Base-by-base conservation (phyloP, 768 basidiomycete genomes). In the Mycena capillaripes region DNA sequence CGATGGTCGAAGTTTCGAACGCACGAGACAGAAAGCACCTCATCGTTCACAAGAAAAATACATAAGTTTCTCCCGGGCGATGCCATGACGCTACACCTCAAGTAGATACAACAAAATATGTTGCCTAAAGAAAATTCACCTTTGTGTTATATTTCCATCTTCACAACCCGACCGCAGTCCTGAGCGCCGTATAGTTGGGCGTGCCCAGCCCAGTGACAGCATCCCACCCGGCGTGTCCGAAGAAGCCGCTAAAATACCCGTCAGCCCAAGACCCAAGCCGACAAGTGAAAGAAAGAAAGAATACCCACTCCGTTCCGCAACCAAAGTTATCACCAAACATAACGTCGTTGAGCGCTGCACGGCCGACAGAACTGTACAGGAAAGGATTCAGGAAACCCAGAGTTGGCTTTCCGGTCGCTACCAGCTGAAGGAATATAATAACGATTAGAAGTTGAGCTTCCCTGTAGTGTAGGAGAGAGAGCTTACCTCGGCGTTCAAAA, bases 401-500 rank as follows among this genome's bases (percentile, higher is more conserved):
- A 7, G 84, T 16, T 9, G 73, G 25, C 42, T 78, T 80, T 0
- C 81, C 80, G 0, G 75, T 79, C 2, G 69, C 76, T n/a, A 85
- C 52, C 11, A 84, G 81, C 0, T 81, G 84, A 48, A 61, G 59
- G 42, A 61, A 61, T 61, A n/a, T n/a, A n/a, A 61, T 29, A 61
- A 61, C 16, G 25, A 21, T 61, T 61, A 61, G 58, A 60, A 61
- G 59, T 61, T 29, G 59, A 32, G 25, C 46, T 61, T 61, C 29
- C 42, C 59, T 29, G 44, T 32, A 46, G 46, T 32, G 16, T 44
- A 48, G n/a, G 59, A 61, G 29, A 60, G 23, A 60, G 27, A 23
- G 59, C 36, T 58, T 58, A 58, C 57, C 0, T 81, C 83, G 44
- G 87, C 84, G 56, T 88, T 86, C 40, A 88, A 73, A 72, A 88